These are phyloP conservation scores for Brettanomyces naardenensis DNA, from an alignment of 805 yeast species.

Conservation along the genomic window DNA sequence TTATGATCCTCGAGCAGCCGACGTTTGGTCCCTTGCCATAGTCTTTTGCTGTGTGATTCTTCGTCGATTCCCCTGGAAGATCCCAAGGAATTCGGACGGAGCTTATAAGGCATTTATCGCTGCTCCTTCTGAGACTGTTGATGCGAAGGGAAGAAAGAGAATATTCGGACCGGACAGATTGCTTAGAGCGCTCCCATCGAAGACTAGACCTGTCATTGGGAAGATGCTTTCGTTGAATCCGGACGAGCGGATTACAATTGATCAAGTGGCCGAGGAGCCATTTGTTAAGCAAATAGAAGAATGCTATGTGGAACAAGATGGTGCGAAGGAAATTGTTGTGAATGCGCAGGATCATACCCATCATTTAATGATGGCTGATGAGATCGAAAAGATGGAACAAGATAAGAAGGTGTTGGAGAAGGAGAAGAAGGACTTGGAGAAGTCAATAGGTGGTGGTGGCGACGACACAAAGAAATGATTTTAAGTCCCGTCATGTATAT, in stretches of 20 bases:
- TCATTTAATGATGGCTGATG: slow-evolving; percentile 63
- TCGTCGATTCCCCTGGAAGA: slow-evolving; percentile 90
- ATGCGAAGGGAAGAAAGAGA: slow-evolving; percentile 18
- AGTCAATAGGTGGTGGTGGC: background rate
- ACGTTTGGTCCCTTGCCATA: slow-evolving; percentile 90
- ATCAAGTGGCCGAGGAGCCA: slow-evolving; percentile 44
- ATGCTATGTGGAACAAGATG: slow-evolving; percentile 35
- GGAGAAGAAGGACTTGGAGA: slow-evolving; percentile 2
- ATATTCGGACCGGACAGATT: slow-evolving; percentile 62
- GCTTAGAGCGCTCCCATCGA: slow-evolving; percentile 61
- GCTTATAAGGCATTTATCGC: slow-evolving; percentile 62
- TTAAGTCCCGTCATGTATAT: too few relatives aligned
- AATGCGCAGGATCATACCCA: slow-evolving; percentile 44
- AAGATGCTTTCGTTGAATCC: slow-evolving; percentile 61
- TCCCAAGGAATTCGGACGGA: slow-evolving; percentile 72
- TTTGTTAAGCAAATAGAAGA: slow-evolving; percentile 52
- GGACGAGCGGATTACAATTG: slow-evolving; percentile 47
- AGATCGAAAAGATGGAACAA: slow-evolving; percentile 35
- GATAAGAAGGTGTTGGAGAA: slow-evolving; percentile 17
- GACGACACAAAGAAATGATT: background rate
- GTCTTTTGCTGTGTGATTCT: slow-evolving; percentile 87
- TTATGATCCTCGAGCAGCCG: slow-evolving; percentile 85
- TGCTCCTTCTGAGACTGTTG: slow-evolving; percentile 16
- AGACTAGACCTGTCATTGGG: slow-evolving; percentile 52
- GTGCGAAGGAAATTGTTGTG: slow-evolving; percentile 13